phyloP scores from a whole-genome alignment of 1,139 yeast species.

The Pichia cactophila region DNA sequence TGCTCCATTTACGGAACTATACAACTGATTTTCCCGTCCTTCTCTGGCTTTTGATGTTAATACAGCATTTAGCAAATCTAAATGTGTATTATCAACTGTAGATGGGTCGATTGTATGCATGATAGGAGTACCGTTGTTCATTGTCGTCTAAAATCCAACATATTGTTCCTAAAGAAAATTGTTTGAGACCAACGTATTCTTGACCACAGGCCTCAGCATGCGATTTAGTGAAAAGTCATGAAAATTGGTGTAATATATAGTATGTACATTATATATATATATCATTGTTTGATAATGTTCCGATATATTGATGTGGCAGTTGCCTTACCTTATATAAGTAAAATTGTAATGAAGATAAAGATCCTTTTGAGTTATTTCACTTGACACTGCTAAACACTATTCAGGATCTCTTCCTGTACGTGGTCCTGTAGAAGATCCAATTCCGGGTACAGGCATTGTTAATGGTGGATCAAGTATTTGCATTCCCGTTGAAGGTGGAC shows the following conservation, averaged over 20 bases:
- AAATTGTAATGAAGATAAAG: too few species aligned
- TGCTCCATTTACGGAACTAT: conserved; percentile 32
- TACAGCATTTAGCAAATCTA: background rate
- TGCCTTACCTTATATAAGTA: too few species aligned
- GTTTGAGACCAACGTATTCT: background rate
- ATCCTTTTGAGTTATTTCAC: too few species aligned
- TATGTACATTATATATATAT: too few species aligned
- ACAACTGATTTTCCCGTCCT: conserved; percentile 10
- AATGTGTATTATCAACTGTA: too few species aligned
- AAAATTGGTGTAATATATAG: too few species aligned
- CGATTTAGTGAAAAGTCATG: too few species aligned
- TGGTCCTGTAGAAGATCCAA: conserved; percentile 23
- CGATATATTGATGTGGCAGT: too few species aligned
- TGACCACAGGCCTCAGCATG: too few species aligned
- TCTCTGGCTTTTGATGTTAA: conserved; percentile 8
- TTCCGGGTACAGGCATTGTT: conserved; percentile 23
- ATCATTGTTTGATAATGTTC: too few species aligned
- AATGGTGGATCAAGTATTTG: conserved; percentile 22
- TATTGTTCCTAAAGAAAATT: too few species aligned
- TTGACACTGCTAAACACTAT: background rate
- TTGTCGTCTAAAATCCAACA: too few species aligned
- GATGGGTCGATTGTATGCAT: background rate
- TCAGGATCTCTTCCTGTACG: conserved; percentile 21
- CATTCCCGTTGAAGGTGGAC: conserved; percentile 18
- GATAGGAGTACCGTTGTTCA: background rate